Evolutionary conservation across 345 rosid genomes (phyloP), one percentile per base, ranked within the genome.

Genomic region (Raphanus raphanistrum): DNA sequence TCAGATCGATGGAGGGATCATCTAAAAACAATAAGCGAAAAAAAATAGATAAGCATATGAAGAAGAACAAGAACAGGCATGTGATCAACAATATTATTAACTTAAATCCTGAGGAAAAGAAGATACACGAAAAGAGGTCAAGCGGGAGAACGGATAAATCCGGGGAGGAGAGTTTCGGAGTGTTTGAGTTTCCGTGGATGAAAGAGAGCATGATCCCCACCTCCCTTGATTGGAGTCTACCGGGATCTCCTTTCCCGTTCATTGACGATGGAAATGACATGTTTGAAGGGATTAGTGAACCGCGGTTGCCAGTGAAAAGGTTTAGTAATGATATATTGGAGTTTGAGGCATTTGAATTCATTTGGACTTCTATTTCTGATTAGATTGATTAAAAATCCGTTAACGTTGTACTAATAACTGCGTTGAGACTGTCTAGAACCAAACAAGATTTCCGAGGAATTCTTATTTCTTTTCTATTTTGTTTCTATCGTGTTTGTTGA

Each of bases 121-220:
- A 66, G 41, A 45, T 43, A 12, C 43, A 60, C 4, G 63, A 48
- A 31, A 77, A 77, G 59, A 33, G 17, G 29, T 52, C 43, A 12
- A 43, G 68, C 59, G 73, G 12, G 61, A 76, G 27, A 27, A 35
- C 10, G 52, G 66, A 63, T 60, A 31, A 54, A 10, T 61, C 28
- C 58, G 66, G 16, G 72, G 3, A 63, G 38, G 68, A 66, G 59
- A 81, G 21, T 28, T 62, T 75, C 0, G 87, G 89, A 35, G 94
- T 86, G 16, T 90, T 88, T 28, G 94, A 90, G 74, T 88, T 88
- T 71, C 94, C 92, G 0, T 88, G 92, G 94, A 72, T 86, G 52
- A 80, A 76, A 29, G 90, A 88, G 69, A 86, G 90, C 36, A 79
- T 84, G 85, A 83, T 89, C 55, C 82, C 80, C 0, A 75, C 76